phyloP scores from a whole-genome alignment of 2,329 filamentous ascomycete species.

The Atkinsonella texensis region DNA sequence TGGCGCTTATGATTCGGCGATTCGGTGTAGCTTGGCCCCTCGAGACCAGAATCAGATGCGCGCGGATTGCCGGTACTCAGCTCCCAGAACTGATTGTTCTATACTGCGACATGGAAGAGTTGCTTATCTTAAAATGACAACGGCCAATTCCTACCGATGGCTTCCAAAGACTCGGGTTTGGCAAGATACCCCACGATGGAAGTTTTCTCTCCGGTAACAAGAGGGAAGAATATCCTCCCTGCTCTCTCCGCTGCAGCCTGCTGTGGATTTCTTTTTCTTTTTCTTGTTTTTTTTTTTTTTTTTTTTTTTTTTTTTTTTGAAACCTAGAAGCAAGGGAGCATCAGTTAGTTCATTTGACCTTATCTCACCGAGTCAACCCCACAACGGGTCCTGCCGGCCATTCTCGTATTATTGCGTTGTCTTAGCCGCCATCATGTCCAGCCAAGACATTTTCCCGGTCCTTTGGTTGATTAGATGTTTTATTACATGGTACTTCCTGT shows the following conservation, averaged over 20 bases:
- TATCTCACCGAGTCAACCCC: neutral
- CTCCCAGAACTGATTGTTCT: too few species aligned
- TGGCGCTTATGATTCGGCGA: neutral
- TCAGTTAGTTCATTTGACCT: neutral
- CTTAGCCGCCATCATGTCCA: neutral
- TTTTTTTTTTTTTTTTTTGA: neutral
- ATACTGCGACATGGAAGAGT: too few species aligned
- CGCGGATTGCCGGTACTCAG: neutral
- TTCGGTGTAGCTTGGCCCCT: neutral
- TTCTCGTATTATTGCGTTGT: neutral
- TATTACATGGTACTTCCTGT: too few species aligned
- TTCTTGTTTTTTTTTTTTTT: too few species aligned
- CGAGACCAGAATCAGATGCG: neutral
- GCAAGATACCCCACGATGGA: neutral
- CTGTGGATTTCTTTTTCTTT: neutral
- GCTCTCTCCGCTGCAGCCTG: neutral
- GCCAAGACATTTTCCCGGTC: neutral
- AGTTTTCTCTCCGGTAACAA: too few species aligned
- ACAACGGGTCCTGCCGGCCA: neutral
- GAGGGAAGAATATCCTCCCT: neutral
- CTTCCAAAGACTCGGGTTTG: neutral
- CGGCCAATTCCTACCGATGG: too few species aligned
- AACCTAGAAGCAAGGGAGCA: conserved; percentile 5
- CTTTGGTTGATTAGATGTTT: neutral
- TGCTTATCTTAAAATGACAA: too few species aligned